Evolutionary conservation across 257 asterid species (phyloP), one percentile per base, ranked within the genome.

Genomic region (Scutellaria minor): DNA sequence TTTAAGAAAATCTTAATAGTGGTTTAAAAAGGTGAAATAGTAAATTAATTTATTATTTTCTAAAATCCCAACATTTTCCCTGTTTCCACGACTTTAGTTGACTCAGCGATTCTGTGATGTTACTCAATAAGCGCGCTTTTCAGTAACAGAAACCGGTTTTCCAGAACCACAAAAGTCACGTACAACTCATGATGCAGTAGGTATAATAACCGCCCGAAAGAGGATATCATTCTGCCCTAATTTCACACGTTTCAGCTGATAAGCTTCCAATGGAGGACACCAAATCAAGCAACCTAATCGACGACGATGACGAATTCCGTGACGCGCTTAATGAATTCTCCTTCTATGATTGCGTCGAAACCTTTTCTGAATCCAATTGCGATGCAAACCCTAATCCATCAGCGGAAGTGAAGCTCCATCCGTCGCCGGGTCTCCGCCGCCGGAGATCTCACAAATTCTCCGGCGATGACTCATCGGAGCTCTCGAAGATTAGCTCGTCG

Each of bases 291-390:
- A 31, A 64, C 50, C 74, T 12, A 57, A 58, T 55, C 78, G 85
- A 35, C 51, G 74, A 40, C 4, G 82, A 64, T 20, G 88, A 80
- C 46, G 80, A 66, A 77, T 92, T 88, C 52, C 68, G 48, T 22
- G 93, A 88, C 58, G 87, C 89, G 9, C n/a, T 58, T 54, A 91
- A 85, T 40, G 95, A 88, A 44, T 87, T 82, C 51, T 79, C 85
- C 3, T 78, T 80, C 73, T 57, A 71, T 18, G 96, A 89, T 75
- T 84, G 86, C 77, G 14, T 9, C 12, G 89, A 83, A 62, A 22
- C 76, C 13, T 72, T 78, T 42, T 4, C 74, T 11, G 83, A 72
- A 42, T 62, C 83, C 31, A 75, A 67, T 61, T 73, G 18, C 22
- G 67, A 47, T 51, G 71, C 66, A 13, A 27, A 60, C 66, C 67